A percentile compares a stretch with the other conserved stretches of the same genome.
Evolutionary conservation across 129 eudicot species (phyloP).

Genomic region (Chrysanthemum lavandulifolium): DNA sequence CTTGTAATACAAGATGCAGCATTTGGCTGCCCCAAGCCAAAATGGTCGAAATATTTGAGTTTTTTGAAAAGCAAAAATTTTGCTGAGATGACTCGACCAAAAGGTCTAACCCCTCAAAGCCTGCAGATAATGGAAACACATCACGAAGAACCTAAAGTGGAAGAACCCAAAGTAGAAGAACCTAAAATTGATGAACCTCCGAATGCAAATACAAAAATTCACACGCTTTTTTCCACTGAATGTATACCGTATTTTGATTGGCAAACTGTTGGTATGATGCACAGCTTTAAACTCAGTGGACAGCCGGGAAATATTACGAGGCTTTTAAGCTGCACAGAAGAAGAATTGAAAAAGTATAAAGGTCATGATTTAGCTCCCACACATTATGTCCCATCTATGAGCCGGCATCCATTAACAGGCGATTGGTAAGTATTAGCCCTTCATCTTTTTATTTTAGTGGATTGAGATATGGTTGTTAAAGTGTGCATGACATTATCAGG

Average conservation of each 20-base stretch:
- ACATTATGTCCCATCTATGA: conserved; percentile 97
- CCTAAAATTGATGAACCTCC: too few species aligned
- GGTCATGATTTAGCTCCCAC: conserved; percentile 97
- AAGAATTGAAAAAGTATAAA: conserved; percentile 65
- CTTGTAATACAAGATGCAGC: conserved; percentile 67
- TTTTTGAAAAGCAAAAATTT: conserved; percentile 78
- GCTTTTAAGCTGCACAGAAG: conserved; percentile 95
- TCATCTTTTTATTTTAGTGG: background rate
- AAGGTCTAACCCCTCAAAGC: conserved; percentile 55
- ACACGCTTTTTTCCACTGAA: conserved; percentile 90
- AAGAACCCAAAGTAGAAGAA: background rate
- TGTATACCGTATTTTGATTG: conserved; percentile 90
- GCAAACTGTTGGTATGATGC: conserved; percentile 96
- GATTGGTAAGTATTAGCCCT: conserved; percentile 58
- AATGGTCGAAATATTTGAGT: conserved; percentile 89
- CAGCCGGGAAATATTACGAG: conserved; percentile 94
- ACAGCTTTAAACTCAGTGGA: conserved; percentile 82
- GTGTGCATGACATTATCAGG: conserved; percentile 44
- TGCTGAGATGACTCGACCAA: conserved; percentile 68
- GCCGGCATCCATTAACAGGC: conserved; percentile 86
- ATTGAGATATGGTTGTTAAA: background rate
- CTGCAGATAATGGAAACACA: conserved; percentile 49
- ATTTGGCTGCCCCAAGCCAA: conserved; percentile 79
- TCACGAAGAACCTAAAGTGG: conserved; percentile 30
- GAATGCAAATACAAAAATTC: conserved; percentile 45